phyloP scores from a whole-genome alignment of 2,329 filamentous ascomycete genomes.

The Penicillium sp. region DNA sequence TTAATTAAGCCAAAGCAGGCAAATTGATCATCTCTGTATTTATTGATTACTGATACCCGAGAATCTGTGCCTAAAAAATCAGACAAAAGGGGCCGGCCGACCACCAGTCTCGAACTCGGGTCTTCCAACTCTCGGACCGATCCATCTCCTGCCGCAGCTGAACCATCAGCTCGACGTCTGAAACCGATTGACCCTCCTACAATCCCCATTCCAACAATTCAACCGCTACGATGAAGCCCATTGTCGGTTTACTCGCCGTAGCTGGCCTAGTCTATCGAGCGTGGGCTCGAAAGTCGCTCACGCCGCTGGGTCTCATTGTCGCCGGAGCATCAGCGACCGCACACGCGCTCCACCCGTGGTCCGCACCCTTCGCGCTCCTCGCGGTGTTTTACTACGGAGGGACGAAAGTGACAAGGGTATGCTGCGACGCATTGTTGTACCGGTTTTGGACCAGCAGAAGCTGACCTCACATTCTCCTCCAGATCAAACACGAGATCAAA shows the following conservation, averaged over 20 bases:
- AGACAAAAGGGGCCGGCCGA: no score
- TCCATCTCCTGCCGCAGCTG: no score
- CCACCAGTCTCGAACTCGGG: no score
- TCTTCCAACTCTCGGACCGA: no score
- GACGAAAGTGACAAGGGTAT: conserved; percentile 78
- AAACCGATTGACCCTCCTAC: not conserved
- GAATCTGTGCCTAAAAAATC: no score
- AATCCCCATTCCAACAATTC: not conserved
- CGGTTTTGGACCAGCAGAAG: not conserved
- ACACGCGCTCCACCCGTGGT: conserved; percentile 92
- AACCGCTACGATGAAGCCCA: conserved; percentile 44
- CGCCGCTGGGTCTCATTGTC: conserved; percentile 71
- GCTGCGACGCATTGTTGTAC: not conserved
- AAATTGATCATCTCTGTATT: no score
- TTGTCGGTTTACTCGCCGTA: conserved; percentile 53
- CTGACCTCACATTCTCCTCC: conserved; percentile 12
- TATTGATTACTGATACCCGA: no score
- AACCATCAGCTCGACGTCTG: not conserved
- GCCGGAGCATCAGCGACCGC: conserved; percentile 74
- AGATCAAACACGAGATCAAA: conserved; percentile 89
- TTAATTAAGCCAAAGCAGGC: no score
- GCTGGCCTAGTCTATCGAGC: conserved; percentile 68
- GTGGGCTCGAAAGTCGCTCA: conserved; percentile 75
- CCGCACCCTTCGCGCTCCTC: conserved; percentile 83
- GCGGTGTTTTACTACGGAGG: conserved; percentile 85